Conservation (phyloP, 1,139 yeast genomes). For the Spencermartinsiella ligniputridi region DNA sequence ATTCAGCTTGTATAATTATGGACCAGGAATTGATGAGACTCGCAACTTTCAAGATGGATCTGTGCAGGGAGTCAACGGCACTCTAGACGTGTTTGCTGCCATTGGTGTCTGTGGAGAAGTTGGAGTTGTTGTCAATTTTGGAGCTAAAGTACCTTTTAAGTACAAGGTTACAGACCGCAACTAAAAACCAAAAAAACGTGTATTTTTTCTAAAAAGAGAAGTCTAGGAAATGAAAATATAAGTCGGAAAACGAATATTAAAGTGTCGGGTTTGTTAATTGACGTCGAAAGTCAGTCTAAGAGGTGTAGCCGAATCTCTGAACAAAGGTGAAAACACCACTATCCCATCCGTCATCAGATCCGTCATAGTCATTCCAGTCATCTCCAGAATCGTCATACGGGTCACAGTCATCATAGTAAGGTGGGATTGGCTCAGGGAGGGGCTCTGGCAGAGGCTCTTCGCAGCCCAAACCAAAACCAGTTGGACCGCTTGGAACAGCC, state of each 20-base stretch:
- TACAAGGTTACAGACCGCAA: constrained; percentile 5
- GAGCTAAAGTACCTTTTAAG: constrained; percentile 8
- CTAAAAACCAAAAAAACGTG: background rate
- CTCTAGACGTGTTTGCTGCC: constrained; percentile 26
- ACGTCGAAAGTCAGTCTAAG: background rate
- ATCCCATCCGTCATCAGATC: too few species aligned
- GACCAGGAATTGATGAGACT: constrained; percentile 17
- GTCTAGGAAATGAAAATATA: background rate
- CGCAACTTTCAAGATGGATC: constrained; percentile 22
- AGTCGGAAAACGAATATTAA: background rate
- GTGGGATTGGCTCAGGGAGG: background rate
- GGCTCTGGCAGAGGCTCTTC: background rate
- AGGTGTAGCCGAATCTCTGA: background rate
- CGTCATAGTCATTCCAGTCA: background rate
- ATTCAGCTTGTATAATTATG: constrained; percentile 23
- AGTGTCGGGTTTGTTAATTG: too few species aligned
- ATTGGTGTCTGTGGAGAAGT: constrained; percentile 28
- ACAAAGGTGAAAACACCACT: too few species aligned
- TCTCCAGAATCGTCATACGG: background rate
- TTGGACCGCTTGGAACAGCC: constrained; percentile 6
- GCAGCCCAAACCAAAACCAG: background rate
- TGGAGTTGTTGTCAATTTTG: constrained; percentile 25
- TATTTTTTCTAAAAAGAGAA: too few species aligned
- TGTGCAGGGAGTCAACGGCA: constrained; percentile 24
- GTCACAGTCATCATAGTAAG: background rate